phyloP scores from a whole-genome alignment of 1,284 basidiomycete genomes.

The Sporisorium exsertum region DNA sequence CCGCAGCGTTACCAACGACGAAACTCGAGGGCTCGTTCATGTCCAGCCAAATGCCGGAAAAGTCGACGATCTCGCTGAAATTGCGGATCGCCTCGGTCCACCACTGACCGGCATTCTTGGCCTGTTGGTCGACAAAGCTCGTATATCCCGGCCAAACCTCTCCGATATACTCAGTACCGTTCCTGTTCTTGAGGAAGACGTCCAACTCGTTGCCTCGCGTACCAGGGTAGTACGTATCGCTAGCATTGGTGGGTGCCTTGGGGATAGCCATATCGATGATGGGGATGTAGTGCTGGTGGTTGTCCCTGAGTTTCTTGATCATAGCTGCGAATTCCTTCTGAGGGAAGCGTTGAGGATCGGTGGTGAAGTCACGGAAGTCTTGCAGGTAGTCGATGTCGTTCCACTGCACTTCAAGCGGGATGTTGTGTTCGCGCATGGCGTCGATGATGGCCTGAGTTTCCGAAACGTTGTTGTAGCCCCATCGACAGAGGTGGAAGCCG shows the following conservation, averaged over 20 bases:
- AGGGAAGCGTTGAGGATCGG: constrained; percentile 77
- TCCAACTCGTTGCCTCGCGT: constrained; percentile 52
- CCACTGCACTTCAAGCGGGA: constrained; percentile 82
- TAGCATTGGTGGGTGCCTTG: constrained; percentile 71
- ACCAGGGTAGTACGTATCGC: constrained; percentile 49
- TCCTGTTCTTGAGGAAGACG: constrained; percentile 57
- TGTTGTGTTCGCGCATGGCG: constrained; percentile 63
- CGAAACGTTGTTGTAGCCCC: constrained; percentile 54
- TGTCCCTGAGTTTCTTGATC: constrained; percentile 74
- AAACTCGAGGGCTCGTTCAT: constrained; percentile 60
- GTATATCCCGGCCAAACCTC: constrained; percentile 70
- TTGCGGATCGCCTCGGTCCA: constrained; percentile 52
- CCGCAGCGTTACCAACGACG: constrained; percentile 40
- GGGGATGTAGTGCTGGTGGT: constrained; percentile 69
- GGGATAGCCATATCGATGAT: constrained; percentile 69
- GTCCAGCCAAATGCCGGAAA: constrained; percentile 57
- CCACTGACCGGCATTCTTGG: constrained; percentile 49
- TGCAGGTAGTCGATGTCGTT: constrained; percentile 79
- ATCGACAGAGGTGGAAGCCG: constrained; percentile 61
- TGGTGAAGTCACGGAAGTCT: constrained; percentile 77
- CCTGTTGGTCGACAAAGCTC: constrained; percentile 45
- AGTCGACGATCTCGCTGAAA: constrained; percentile 51
- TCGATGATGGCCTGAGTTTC: constrained; percentile 46
- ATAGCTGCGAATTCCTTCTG: constrained; percentile 75
- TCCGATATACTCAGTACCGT: constrained; percentile 75